Base-by-base conservation (phyloP, 352 stramenopile genomes). In the Phytophthora palmivora region DNA sequence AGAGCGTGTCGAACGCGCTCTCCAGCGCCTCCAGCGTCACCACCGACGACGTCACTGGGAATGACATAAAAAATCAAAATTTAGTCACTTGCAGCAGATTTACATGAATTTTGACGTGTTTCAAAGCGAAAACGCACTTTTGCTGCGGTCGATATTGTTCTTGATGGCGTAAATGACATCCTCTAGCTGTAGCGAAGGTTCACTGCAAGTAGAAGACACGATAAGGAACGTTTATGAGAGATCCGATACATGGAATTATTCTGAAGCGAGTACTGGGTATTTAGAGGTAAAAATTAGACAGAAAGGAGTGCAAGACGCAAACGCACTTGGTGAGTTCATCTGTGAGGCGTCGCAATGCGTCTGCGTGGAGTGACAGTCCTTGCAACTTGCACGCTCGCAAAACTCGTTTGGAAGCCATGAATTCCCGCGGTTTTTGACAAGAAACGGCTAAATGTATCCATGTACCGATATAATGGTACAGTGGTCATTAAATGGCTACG, bases 121-220 rank as follows among this genome's bases (percentile, higher is more conserved):
- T 10, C 4, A 14, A 8, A 41, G 4, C 1, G 18, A 8, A 30
- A 9, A 68, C 87, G 28, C 53, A 95, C 87, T 88, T 55, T 94
- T 95, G 78, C 77, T 93, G 41, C 82, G 84, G 74, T 94, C 87
- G 60, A 95, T 94, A 59, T 83, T 95, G 71, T 95, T 95, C 77
- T 95, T 95, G 66, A 95, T 76, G 16, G 87, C 87, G 66, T 88
- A 94, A 44, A 95, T 65, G 18, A 95, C 83, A 68, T 94, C 82
- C 9, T 93, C 85, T 15, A 95, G 77, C 52, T 88, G 68, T n/a
- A 94, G 51, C 7, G 79, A 89, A 4, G 83, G 53, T 50, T 95
- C 82, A 68, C 85, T 94, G 42, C 0, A 21, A 38, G 46, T 19
- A 5, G 24, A 45, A 64, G 10, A 28, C 4, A 18, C 60, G 2